Conservation (phyloP, 352 stramenopile species). For the Phytopythium mirpurense region DNA sequence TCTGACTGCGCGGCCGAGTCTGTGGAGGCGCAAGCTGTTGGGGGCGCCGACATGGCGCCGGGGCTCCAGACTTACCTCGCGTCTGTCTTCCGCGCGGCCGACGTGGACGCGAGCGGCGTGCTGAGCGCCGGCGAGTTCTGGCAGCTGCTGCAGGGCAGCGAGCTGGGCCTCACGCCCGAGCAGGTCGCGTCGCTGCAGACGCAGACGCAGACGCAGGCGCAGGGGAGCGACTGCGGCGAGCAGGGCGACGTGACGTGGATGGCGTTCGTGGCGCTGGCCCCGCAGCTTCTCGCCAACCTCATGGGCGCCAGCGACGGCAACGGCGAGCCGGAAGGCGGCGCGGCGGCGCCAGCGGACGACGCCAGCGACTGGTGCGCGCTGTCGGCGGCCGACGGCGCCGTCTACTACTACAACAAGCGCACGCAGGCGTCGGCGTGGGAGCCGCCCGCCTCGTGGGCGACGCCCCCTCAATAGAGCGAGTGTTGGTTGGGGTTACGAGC, state of each 20-base stretch:
- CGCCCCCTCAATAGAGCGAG: too few species aligned
- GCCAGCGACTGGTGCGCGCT: conserved; percentile 18
- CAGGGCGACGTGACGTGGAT: conserved; percentile 17
- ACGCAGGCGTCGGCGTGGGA: conserved; percentile 20
- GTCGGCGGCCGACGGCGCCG: conserved; percentile 10
- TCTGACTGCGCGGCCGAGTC: too few species aligned
- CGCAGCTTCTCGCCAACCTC: conserved; percentile 18
- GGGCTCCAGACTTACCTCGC: conserved; percentile 18
- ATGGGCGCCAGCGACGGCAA: neutral
- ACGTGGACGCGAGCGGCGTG: conserved; percentile 19
- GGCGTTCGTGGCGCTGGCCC: conserved; percentile 16
- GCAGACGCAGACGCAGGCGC: conserved; percentile 8
- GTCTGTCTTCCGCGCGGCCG: conserved; percentile 14
- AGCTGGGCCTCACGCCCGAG: conserved; percentile 16
- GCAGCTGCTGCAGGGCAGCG: conserved; percentile 13
- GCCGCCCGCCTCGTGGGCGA: too few species aligned
- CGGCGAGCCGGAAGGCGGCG: conserved; percentile 1
- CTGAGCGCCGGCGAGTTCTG: conserved; percentile 16
- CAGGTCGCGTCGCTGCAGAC: conserved; percentile 15
- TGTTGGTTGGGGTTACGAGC: too few species aligned
- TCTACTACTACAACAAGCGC: conserved; percentile 33
- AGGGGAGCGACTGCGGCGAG: conserved; percentile 5
- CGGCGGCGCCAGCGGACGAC: conserved; percentile 3
- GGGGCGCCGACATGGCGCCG: conserved; percentile 6
- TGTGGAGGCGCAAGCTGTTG: too few species aligned